These are phyloP conservation scores for Pythium monospermum DNA, from an alignment of 352 stramenopile genomes.

Conservation along the genomic window DNA sequence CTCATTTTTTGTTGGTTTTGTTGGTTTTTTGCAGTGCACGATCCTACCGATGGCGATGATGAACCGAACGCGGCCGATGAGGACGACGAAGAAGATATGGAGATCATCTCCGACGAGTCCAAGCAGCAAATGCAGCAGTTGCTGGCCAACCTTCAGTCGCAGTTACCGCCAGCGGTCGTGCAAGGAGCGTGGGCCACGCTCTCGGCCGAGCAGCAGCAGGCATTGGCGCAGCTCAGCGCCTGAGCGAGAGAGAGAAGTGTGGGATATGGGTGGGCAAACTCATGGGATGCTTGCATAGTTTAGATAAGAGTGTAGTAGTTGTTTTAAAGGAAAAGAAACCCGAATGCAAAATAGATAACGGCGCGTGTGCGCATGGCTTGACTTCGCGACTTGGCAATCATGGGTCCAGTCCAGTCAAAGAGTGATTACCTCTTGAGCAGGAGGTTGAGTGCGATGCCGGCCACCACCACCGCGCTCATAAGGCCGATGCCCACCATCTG, in stretches of 20 bases:
- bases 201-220: slow-evolving; percentile 64
- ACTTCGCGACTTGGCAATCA: too few species aligned
- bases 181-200: slow-evolving; percentile 68
- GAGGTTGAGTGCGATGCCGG: slow-evolving; percentile 65
- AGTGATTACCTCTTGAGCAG: slow-evolving; percentile 74
- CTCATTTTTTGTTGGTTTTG: slow-evolving; percentile 18
- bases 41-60: slow-evolving; percentile 51
- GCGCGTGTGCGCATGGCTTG: too few species aligned
- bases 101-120: slow-evolving; percentile 58
- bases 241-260: background rate
- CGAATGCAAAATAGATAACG: too few species aligned
- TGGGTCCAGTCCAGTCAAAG: too few species aligned
- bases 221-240: slow-evolving; percentile 45
- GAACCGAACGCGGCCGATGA: slow-evolving; percentile 13
- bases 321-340: too few species aligned
- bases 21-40: slow-evolving; percentile 41
- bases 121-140: slow-evolving; percentile 56
- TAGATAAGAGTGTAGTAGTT: too few species aligned
- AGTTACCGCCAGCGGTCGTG: slow-evolving; percentile 52
- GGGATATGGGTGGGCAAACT: too few species aligned
- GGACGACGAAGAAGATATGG: slow-evolving; percentile 63
- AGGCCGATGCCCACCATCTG: slow-evolving; percentile 63
- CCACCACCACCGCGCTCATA: slow-evolving; percentile 64
- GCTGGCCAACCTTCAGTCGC: slow-evolving; percentile 61
- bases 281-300: too few species aligned